phyloP scores from a whole-genome alignment of 768 basidiomycete genomes.

The Hericium alpestre region DNA sequence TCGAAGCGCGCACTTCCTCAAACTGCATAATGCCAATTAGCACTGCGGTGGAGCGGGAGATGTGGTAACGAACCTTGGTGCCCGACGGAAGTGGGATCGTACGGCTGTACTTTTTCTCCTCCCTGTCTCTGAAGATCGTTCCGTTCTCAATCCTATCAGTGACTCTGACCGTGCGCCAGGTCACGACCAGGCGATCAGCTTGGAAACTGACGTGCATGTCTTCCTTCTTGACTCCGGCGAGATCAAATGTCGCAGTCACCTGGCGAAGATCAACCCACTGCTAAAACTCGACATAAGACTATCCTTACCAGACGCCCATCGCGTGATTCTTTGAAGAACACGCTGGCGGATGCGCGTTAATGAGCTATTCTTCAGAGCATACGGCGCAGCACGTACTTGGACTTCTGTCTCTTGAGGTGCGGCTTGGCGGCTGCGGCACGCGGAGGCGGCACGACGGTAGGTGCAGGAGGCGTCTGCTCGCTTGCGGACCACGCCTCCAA shows the following conservation, averaged over 20 bases:
- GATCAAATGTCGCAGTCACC: slow-evolving; percentile 60
- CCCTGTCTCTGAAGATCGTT: slow-evolving; percentile 48
- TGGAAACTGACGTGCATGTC: slow-evolving; percentile 71
- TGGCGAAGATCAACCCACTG: slow-evolving; percentile 20
- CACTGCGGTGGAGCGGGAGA: too few relatives aligned
- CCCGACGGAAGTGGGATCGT: slow-evolving; percentile 66
- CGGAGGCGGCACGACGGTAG: too few relatives aligned
- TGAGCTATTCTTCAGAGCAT: not conserved
- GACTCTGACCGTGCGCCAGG: slow-evolving; percentile 52
- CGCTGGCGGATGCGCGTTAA: slow-evolving; percentile 27
- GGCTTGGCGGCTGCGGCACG: slow-evolving; percentile 15
- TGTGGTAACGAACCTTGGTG: slow-evolving; percentile 40
- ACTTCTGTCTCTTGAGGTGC: slow-evolving; percentile 48
- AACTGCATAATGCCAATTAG: slow-evolving; percentile 33
- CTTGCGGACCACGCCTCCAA: slow-evolving; percentile 29
- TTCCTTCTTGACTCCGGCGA: slow-evolving; percentile 59
- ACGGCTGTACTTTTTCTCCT: slow-evolving; percentile 53
- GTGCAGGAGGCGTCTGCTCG: slow-evolving; percentile 3
- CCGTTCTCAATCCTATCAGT: slow-evolving; percentile 54
- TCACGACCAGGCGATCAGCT: slow-evolving; percentile 47
- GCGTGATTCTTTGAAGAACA: slow-evolving; percentile 58
- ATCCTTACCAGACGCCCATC: slow-evolving; percentile 46
- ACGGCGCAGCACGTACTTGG: slow-evolving; percentile 36
- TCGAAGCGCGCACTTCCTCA: slow-evolving; percentile 54
- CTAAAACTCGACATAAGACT: slow-evolving; percentile 10